phyloP scores from a whole-genome alignment of 805 yeast species.

The Starmerella tilneyi region DNA sequence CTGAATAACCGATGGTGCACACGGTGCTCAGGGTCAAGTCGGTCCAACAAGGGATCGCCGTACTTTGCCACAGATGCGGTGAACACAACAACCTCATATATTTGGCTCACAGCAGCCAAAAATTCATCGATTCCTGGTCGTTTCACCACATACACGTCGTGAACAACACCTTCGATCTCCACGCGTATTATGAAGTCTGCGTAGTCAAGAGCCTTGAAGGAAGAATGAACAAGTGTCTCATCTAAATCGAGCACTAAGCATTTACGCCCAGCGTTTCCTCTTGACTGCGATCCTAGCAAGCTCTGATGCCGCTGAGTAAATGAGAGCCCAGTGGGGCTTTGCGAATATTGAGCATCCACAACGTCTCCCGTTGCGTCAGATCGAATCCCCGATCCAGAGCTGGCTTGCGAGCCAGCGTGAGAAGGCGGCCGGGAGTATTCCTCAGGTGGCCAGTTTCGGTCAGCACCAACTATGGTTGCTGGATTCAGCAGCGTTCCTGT shows the following conservation, averaged over 20 bases:
- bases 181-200: constrained; percentile 97
- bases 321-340: background rate
- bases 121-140: constrained; percentile 98
- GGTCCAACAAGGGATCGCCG: constrained; percentile 90
- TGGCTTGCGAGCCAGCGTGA: background rate
- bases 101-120: constrained; percentile 65
- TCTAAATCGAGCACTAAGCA: constrained; percentile 87
- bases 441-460: constrained; percentile 33
- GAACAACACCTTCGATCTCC: constrained; percentile 84
- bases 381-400: background rate
- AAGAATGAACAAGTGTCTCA: constrained; percentile 92
- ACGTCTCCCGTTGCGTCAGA: background rate
- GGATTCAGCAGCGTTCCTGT: background rate
- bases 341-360: background rate
- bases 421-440: constrained; percentile 6
- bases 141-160: constrained; percentile 90
- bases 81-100: constrained; percentile 91
- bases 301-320: constrained; percentile 1
- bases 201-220: constrained; percentile 80
- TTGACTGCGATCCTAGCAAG: background rate
- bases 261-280: constrained; percentile 47
- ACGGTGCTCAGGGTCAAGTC: constrained; percentile 61
- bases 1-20: constrained; percentile 89
- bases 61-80: constrained; percentile 93
- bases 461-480: constrained; percentile 31